Evolutionary conservation across 2,329 filamentous ascomycete genomes (phyloP).

Genomic region (Metarhizium sp.): DNA sequence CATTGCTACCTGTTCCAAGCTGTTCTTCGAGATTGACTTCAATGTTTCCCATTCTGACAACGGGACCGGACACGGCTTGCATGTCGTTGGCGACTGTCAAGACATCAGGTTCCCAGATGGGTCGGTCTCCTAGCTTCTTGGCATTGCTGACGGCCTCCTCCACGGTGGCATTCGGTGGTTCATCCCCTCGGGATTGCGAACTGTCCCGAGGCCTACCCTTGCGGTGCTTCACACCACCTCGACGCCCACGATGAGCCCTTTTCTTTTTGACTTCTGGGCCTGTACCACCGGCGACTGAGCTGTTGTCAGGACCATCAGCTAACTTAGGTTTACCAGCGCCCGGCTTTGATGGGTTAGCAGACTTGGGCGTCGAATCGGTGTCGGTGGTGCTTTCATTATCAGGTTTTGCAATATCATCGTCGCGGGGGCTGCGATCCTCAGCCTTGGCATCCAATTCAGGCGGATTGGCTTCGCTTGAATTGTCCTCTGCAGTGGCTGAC

Average conservation of each 20-base stretch:
- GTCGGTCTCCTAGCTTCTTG: slow-evolving; percentile 45
- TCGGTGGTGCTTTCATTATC: not conserved
- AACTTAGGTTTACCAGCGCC: not conserved
- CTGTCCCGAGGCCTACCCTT: slow-evolving; percentile 46
- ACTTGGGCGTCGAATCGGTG: not conserved
- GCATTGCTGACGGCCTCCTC: slow-evolving; percentile 54
- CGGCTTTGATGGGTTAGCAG: not conserved
- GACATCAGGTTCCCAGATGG: slow-evolving; percentile 52
- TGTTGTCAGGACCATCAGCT: not conserved
- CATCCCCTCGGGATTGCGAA: slow-evolving; percentile 41
- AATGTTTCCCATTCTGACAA: slow-evolving; percentile 53
- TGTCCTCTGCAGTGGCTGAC: not conserved
- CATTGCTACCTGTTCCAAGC: slow-evolving; percentile 78
- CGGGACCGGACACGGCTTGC: slow-evolving; percentile 48
- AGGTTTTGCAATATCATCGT: not conserved
- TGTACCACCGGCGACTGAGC: not conserved
- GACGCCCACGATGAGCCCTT: slow-evolving; percentile 60
- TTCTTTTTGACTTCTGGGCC: slow-evolving; percentile 43
- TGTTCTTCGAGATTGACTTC: slow-evolving; percentile 55
- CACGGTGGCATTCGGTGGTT: slow-evolving; percentile 33
- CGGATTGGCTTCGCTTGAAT: not conserved
- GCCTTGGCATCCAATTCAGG: not conserved
- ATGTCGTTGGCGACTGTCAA: slow-evolving; percentile 48
- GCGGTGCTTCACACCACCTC: slow-evolving; percentile 61
- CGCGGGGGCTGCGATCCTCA: too few species aligned